A percentile compares a stretch with the other conserved stretches of the same genome.
These are phyloP conservation scores for Cladophialophora chaetospira DNA, from an alignment of 2,329 filamentous ascomycete species.

Conservation along the genomic window DNA sequence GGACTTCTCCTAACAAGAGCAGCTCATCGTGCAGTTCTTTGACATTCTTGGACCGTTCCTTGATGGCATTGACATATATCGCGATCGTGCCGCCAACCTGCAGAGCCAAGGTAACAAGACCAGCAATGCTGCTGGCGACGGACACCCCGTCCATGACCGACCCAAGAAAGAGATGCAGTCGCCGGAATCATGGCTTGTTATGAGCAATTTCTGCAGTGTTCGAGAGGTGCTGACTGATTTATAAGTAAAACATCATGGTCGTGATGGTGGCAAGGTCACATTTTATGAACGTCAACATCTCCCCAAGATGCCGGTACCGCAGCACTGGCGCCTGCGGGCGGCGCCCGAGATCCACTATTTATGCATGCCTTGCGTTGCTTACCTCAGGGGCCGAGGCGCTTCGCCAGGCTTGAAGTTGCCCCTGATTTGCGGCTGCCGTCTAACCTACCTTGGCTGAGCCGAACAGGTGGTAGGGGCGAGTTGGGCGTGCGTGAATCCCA, in stretches of 20 bases:
- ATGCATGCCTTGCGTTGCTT: background rate
- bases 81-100: slow-evolving; percentile 26
- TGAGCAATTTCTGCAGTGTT: background rate
- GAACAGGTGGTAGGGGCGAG: background rate
- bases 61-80: slow-evolving; percentile 28
- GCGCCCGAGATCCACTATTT: background rate
- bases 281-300: too few relatives aligned
- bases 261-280: background rate
- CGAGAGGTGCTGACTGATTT: background rate
- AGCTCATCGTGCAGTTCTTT: slow-evolving; percentile 31
- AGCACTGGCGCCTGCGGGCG: background rate
- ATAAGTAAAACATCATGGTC: slow-evolving; percentile 12
- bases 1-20: slow-evolving; percentile 27
- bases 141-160: slow-evolving; percentile 28
- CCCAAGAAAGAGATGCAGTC: background rate
- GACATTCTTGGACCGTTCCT: slow-evolving; percentile 30
- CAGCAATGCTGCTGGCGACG: slow-evolving; percentile 30
- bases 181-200: slow-evolving; percentile 10
- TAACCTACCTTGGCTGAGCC: slow-evolving; percentile 1
- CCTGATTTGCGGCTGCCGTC: slow-evolving; percentile 3
- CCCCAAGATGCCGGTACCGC: too few relatives aligned
- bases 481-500: slow-evolving; percentile 10
- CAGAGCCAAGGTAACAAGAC: slow-evolving; percentile 28
- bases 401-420: too few relatives aligned
- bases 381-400: background rate